Percentiles rank a stretch among this genome's conserved stretches.
These are phyloP conservation scores for Leptographium flavum DNA, from an alignment of 2,329 filamentous ascomycete genomes.

Conservation along the genomic window DNA sequence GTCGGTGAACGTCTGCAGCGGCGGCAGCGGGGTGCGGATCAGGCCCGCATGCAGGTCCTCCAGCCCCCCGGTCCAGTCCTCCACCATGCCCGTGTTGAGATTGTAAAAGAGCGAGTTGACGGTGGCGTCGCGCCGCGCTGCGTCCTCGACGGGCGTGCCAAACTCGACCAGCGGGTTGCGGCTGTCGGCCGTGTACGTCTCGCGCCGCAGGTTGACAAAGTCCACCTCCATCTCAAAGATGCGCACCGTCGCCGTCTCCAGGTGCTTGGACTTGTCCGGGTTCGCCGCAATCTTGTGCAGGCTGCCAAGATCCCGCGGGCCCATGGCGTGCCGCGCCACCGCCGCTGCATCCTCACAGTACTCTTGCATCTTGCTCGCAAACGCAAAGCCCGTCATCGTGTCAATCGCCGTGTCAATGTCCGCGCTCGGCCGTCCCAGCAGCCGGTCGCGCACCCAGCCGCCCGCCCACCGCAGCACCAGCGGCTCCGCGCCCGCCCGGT, in stretches of 20 bases:
- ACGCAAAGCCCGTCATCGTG: conserved; percentile 66
- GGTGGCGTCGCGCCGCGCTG: conserved; percentile 76
- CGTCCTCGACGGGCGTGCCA: conserved; percentile 82
- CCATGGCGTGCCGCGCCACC: conserved; percentile 44
- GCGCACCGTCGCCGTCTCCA: conserved; percentile 78
- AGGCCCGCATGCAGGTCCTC: conserved; percentile 57
- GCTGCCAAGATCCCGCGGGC: conserved; percentile 48
- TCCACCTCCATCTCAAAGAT: conserved; percentile 83
- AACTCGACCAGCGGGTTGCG: conserved; percentile 89
- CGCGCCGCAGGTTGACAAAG: conserved; percentile 85
- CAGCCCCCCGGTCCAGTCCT: conserved; percentile 75
- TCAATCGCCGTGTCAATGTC: conserved; percentile 83
- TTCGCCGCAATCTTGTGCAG: conserved; percentile 85
- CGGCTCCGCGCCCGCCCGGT: conserved; percentile 24
- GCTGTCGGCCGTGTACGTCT: conserved; percentile 79
- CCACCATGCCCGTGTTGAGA: conserved; percentile 60
- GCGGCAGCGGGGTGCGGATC: conserved; percentile 76
- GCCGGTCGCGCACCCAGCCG: conserved; percentile 78
- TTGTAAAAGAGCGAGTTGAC: conserved; percentile 97
- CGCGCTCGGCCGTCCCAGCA: conserved; percentile 56
- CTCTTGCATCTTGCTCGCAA: conserved; percentile 53
- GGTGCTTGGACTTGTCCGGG: conserved; percentile 90
- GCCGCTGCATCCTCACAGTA: conserved; percentile 50
- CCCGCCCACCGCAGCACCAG: conserved; percentile 64
- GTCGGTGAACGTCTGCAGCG: conserved; percentile 85